Evolutionary conservation across 164 flowering plant species (phyloP), one percentile per base, ranked within the genome.

Genomic region (Paratinospora sagittata): DNA sequence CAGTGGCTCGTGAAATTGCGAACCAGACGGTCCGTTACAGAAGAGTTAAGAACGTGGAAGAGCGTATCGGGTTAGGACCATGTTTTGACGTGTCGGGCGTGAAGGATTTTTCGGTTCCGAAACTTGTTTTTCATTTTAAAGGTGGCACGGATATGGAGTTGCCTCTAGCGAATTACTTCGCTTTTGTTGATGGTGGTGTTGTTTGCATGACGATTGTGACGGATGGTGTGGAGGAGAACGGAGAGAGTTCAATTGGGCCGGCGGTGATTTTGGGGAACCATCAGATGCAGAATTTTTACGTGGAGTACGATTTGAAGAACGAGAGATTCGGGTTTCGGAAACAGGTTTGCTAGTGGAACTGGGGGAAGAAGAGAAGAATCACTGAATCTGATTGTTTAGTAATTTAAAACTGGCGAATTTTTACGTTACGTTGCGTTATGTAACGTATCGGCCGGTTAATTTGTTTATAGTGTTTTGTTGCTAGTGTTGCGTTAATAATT

Each of bases 91-190:
- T 90, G 4, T 76, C 92, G 13, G 76, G 70, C 3, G 43, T 65
- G 3, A 37, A 78, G 19, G 8, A 77, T n/a, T 61, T 81, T 9
- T 3, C 17, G 41, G 66, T 89, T 14, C 97, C 97, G 57, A 77
- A 80, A 16, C 64, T 92, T 70, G 67, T 36, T 3, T 79, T 92
- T 11, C 82, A 81, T 6, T 92, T 92, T 66, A 89, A 90, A 60
- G 97, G 96, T 0, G 96, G 96, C 0, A 91, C 88, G 0, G 76
- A 81, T 39, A 81, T 88, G 90, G 76, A 23, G 24, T 65, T 92
- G 52, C 92, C 97, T 11, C n/a, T 81, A 55, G 75, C 76, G 30
- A 90, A 90, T 77, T 92, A 85, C 63, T 81, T 89, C 24, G 71
- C 93, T 2, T 14, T 81, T 0, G 52, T 82, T 30, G 80, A 72